Evolutionary conservation across 2,329 filamentous ascomycete species (phyloP).

Genomic region (Hymenoscyphus repandus): DNA sequence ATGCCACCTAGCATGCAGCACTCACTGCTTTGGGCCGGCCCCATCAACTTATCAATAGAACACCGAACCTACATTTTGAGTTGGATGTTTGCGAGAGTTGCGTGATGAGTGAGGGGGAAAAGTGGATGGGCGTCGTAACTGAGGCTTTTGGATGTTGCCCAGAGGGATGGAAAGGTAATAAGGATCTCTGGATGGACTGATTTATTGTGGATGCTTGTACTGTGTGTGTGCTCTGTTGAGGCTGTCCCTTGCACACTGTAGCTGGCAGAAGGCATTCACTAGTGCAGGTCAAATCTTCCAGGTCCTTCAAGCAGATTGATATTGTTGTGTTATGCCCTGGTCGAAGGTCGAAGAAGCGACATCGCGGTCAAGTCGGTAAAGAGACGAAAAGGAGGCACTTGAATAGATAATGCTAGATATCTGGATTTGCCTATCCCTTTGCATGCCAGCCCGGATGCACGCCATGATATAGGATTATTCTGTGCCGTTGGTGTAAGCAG

Average conservation of each 20-base stretch:
- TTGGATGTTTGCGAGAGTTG: not conserved
- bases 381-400: no score
- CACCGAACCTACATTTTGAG: not conserved
- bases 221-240: no score
- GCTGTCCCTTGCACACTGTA: no score
- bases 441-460: not conserved
- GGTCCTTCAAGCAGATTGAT: no score
- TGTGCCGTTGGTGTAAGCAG: not conserved
- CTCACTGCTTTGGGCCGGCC: not conserved
- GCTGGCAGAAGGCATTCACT: no score
- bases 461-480: not conserved
- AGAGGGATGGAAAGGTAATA: slow-evolving; percentile 1
- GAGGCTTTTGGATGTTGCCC: slow-evolving; percentile 9
- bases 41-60: no score
- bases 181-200: not conserved
- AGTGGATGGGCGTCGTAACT: slow-evolving; percentile 4
- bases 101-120: slow-evolving; percentile 11
- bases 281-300: no score
- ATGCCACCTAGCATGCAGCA: slow-evolving; percentile 2
- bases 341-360: no score
- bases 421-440: not conserved
- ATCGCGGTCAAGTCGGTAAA: no score
- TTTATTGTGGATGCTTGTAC: no score
- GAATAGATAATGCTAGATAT: no score
- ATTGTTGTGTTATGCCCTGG: no score